phyloP scores from a whole-genome alignment of 495 filamentous ascomycete genomes.

The Penicillium salamii region DNA sequence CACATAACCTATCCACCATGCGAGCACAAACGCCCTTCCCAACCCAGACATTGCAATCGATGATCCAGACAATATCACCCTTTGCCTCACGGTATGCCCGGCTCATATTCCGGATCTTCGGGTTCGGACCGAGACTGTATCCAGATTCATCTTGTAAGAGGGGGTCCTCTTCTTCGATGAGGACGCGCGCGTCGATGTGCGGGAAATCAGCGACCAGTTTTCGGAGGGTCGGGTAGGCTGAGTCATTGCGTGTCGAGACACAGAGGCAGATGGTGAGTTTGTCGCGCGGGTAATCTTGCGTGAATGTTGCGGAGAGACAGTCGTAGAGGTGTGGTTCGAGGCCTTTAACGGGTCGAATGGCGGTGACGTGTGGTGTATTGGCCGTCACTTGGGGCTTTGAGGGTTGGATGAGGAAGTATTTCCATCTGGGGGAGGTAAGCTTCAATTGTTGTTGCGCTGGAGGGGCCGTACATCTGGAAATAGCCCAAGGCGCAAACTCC shows the following conservation, averaged over 20 bases:
- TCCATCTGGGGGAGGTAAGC: slow-evolving; percentile 34
- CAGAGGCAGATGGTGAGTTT: slow-evolving; percentile 84
- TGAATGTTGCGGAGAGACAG: slow-evolving; percentile 88
- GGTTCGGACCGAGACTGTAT: slow-evolving; percentile 83
- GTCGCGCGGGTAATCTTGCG: slow-evolving; percentile 71
- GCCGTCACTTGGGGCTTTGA: slow-evolving; percentile 28
- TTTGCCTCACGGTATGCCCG: slow-evolving; percentile 91
- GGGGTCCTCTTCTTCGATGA: slow-evolving; percentile 88
- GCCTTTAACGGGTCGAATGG: slow-evolving; percentile 92
- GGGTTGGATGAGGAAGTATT: slow-evolving; percentile 41
- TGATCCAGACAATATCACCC: slow-evolving; percentile 89
- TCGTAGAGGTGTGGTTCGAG: slow-evolving; percentile 88
- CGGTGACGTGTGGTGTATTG: slow-evolving; percentile 74
- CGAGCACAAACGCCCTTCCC: slow-evolving; percentile 71
- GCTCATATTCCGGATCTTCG: slow-evolving; percentile 97
- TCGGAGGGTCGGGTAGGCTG: slow-evolving; percentile 71
- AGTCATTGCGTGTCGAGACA: slow-evolving; percentile 72
- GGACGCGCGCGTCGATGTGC: slow-evolving; percentile 65
- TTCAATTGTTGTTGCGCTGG: slow-evolving; percentile 9
- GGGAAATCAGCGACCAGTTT: slow-evolving; percentile 70
- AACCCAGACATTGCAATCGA: slow-evolving; percentile 97
- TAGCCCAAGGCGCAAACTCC: slow-evolving; percentile 57
- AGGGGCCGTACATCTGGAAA: slow-evolving; percentile 53
- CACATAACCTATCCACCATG: slow-evolving; percentile 84
- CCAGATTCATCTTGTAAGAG: slow-evolving; percentile 50